Evolutionary conservation across 805 yeast species (phyloP), one percentile per base, ranked within the genome.

Genomic region (Cyberlindnera misumaiensis): DNA sequence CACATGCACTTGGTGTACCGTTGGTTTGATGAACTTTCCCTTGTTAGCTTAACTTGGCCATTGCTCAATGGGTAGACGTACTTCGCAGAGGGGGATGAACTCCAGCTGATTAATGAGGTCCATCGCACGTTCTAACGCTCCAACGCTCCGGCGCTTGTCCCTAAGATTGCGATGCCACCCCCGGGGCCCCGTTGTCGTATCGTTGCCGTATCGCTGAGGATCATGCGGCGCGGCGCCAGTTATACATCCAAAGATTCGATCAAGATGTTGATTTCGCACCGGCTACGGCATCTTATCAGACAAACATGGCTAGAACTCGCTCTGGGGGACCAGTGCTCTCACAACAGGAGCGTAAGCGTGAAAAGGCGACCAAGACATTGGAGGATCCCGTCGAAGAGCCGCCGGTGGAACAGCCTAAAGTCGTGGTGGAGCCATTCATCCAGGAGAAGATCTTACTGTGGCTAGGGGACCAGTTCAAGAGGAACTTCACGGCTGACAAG

Each of bases 371-470:
- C 9, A 43, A 38, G 15, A 42, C 38, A 2, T 33, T 16, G 12
- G 39, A 35, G 3, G 39, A 24, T 28, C 35, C 18, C 2, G 36
- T 22, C 4, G 42, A 44, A 9, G 39, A 33, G 8, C 39, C 41
- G 31, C 40, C 39, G 18, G 39, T 12, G 8, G 30, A 22, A n/a
- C 22, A 27, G 15, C 26, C 30, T 28, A 14, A 34, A 30, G 8
- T 11, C 4, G 20, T 31, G 14, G 28, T 28, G 32, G 35, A 33
- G 6, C 34, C 38, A 6, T 39, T 36, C 32, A 58, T 58, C 20
- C 55, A 53, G 28, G 57, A 52, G 36, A 30, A 41, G 20, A 36
- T 50, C 8, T 18, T 55, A 2, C 35, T 43, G 28, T 51, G 49
- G 47, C 7, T 49, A 1, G 35, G 40, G 10, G 26, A 28, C 7